phyloP scores from a whole-genome alignment of 1,284 basidiomycete genomes.

The Boletus mariae region DNA sequence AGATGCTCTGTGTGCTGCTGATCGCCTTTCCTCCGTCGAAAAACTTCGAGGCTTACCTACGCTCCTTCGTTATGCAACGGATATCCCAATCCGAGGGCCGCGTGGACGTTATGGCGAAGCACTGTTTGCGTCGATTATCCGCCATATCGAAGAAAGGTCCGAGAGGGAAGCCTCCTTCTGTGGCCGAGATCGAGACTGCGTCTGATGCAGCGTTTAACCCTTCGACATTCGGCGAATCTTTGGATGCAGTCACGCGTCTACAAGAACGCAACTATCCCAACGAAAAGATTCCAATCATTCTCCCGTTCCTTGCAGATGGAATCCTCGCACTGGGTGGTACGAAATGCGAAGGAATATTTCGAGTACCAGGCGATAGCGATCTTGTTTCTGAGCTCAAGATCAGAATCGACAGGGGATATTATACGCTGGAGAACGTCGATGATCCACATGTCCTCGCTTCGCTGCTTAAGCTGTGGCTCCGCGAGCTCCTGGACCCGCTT shows the following conservation, averaged over 20 bases:
- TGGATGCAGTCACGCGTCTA: conserved; percentile 77
- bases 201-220: conserved; percentile 92
- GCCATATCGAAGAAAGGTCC: conserved; percentile 78
- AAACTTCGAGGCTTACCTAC: conserved; percentile 81
- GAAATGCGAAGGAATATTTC: conserved; percentile 85
- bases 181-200: conserved; percentile 84
- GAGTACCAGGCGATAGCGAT: conserved; percentile 85
- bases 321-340: conserved; percentile 85
- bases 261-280: conserved; percentile 83
- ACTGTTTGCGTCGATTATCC: conserved; percentile 71
- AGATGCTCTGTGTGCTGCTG: conserved; percentile 82
- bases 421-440: conserved; percentile 81
- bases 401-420: conserved; percentile 86
- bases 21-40: conserved; percentile 89
- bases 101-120: conserved; percentile 85
- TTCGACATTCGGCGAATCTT: conserved; percentile 86
- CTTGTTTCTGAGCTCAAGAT: conserved; percentile 81
- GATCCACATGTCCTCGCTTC: conserved; percentile 87
- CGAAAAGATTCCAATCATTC: conserved; percentile 83
- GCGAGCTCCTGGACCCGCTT: conserved; percentile 85
- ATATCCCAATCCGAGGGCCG: conserved; percentile 66
- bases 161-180: conserved; percentile 74
- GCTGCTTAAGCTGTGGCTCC: conserved; percentile 86
- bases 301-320: conserved; percentile 88
- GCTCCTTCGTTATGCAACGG: conserved; percentile 70